Base-by-base conservation (phyloP, 2,329 filamentous ascomycete species). In the Fusarium sp. region DNA sequence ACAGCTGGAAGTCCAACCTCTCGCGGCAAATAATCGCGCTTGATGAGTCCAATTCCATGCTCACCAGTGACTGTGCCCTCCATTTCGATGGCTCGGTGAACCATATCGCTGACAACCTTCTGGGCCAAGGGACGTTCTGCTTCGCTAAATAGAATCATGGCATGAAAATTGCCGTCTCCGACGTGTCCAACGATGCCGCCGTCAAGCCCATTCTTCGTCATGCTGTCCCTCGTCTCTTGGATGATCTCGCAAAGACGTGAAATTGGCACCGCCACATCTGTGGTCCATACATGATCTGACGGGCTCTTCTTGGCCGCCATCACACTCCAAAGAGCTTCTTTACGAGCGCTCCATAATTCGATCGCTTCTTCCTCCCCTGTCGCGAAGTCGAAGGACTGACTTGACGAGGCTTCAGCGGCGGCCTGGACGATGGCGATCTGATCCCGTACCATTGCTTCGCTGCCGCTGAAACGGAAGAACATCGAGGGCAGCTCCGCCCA, bases 61-160 rank as follows among this genome's bases (percentile, higher is more conserved):
- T 97, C 93, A 57, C 93, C 93, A 85, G 93, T 94, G 2, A 94
- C 92, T 0, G 93, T 96, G 10, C 93, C 93, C 80, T 96, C 93
- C 83, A 94, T 87, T 81, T 94, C 92, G 51, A 97, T 90, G 1
- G 93, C 93, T 66, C 91, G 85, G 85, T 94, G 94, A 59, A 95
- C 92, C 93, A 96, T 96, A 61, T 89, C 86, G 78, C 94, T 91
- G 25, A 96, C 91, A 27, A 95, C 83, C 44, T 86, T 85, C 75
- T 94, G 91, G 4, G 91, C 91, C 57, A 87, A 85, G 61, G 84
- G 81, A 70, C 90, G 86, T 79, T 95, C 89, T 24, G 84, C 81
- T 18, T 92, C 87, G 61, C 89, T 91, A 76, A 87, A 89, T 10
- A 88, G 76, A 22, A 90, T 76, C 55, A 89, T 88, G 8, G 86